Conservation (phyloP, 164 flowering plant species). For the Nelumbo lutea region DNA sequence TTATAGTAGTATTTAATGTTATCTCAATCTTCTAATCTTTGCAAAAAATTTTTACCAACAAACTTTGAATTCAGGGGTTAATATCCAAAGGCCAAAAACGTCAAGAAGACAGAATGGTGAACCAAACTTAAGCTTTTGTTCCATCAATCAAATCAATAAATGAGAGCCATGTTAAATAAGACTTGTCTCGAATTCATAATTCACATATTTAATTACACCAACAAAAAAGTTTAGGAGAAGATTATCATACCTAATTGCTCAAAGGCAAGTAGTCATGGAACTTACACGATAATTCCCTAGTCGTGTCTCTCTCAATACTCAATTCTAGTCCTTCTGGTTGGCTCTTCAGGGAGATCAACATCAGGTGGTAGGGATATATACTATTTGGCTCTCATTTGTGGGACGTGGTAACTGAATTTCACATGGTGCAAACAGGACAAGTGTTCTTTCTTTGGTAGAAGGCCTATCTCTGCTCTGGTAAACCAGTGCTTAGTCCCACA, state of each 20-base stretch:
- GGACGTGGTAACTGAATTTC: conserved; percentile 17
- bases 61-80: neutral
- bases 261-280: conserved; percentile 50
- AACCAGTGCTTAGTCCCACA: conserved; percentile 45
- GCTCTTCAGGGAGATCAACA: neutral
- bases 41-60: neutral
- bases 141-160: neutral
- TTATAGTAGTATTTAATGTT: no score
- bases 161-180: neutral
- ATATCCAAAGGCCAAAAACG: neutral
- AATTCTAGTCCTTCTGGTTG: conserved; percentile 2
- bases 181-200: neutral
- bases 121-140: neutral
- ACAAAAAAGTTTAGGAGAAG: neutral
- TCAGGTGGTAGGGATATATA: neutral
- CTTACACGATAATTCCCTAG: conserved; percentile 61
- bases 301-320: conserved; percentile 46
- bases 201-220: neutral
- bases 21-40: neutral
- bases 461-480: conserved; percentile 19
- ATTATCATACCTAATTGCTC: conserved; percentile 50
- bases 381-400: conserved; percentile 12
- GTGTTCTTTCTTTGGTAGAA: conserved; percentile 16
- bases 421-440: conserved; percentile 27
- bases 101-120: no score